Evolutionary conservation across 2,329 filamentous ascomycete species (phyloP), one percentile per base, ranked within the genome.

Genomic region (Clarireedia sp.): DNA sequence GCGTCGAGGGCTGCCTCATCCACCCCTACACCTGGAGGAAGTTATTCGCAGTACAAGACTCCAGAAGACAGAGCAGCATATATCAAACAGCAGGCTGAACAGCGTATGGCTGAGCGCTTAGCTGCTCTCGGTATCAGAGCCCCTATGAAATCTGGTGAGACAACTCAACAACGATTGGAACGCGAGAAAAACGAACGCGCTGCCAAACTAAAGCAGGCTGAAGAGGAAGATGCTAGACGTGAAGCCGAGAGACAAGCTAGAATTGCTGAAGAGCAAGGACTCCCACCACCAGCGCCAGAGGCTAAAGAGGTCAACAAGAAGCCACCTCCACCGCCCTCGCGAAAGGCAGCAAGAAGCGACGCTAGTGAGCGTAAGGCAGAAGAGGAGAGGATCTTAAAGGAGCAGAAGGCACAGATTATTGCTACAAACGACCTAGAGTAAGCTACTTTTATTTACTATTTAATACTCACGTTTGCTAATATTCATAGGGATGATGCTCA

Each of bases 11-110:
- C 78, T 63, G 45, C 29, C 12, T 33, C 67, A 67, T 63, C 75
- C 23, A 72, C 78, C 46, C 70, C 75, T 29, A 72, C 78, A 46
- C 74, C 78, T 10, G 75, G 75, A 19, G 81, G 83, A 2, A 86
- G 87, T 0, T 95, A 95, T 68, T 80, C 89, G 2, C 81, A 89
- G 4, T 95, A 94, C 70, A 89, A 88, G 72, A 96, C 91, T 0
- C 87, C 91, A 0, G 91, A 97, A 71, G 92, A 99, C 67, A 83
- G 94, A 54, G 90, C 95, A 37, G 90, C 92, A 5, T 96, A 95
- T 67, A 96, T 97, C 68, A 95, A 95, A 70, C 91, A 96, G 70
- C 92, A 96, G 70, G 95, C 94, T 8, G 91, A 97, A 70, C 89
- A 92, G 68, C 89, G 92, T 57, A 97, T 99, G 87, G 92, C 94